A percentile compares a stretch with the other conserved stretches of the same genome.
Conservation (phyloP, 75 land plant genomes). For the Isoetes taiwanensis region DNA sequence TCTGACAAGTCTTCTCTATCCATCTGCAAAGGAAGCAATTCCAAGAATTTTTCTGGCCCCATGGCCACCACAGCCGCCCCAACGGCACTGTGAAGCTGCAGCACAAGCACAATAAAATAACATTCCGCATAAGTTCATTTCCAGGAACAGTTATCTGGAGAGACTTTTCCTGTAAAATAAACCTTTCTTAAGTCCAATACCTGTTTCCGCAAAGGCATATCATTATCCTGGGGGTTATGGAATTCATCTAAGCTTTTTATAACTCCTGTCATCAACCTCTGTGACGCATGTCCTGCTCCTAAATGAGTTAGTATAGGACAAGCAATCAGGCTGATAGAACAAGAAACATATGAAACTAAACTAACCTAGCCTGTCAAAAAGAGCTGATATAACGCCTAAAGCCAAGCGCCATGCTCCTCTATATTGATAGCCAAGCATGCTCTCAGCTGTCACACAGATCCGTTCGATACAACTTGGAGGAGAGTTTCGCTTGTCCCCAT, state of each 20-base stretch:
- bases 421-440: conserved; percentile 60
- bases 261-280: conserved; percentile 40
- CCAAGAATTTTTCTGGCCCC: conserved; percentile 74
- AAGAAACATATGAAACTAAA: not conserved
- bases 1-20: conserved; percentile 40
- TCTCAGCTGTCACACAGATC: conserved; percentile 51
- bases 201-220: conserved; percentile 67
- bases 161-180: not conserved
- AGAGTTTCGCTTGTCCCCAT: conserved; percentile 19
- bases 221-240: conserved; percentile 61
- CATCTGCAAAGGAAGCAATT: conserved; percentile 53
- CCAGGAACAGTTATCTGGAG: not conserved
- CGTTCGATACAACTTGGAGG: conserved; percentile 63
- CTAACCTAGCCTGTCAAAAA: conserved; percentile 71
- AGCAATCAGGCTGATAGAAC: not conserved
- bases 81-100: conserved; percentile 71
- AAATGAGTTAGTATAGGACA: not conserved
- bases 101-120: not conserved
- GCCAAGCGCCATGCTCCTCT: conserved; percentile 60
- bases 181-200: too few relatives aligned
- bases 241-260: conserved; percentile 53
- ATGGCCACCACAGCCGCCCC: conserved; percentile 85
- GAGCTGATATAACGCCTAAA: conserved; percentile 61
- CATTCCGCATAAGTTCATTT: not conserved
- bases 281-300: not conserved